A percentile compares a stretch with the other conserved stretches of the same genome.
These are phyloP conservation scores for Aspergillus carlsbadensis DNA, from an alignment of 495 filamentous ascomycete genomes.

Conservation along the genomic window DNA sequence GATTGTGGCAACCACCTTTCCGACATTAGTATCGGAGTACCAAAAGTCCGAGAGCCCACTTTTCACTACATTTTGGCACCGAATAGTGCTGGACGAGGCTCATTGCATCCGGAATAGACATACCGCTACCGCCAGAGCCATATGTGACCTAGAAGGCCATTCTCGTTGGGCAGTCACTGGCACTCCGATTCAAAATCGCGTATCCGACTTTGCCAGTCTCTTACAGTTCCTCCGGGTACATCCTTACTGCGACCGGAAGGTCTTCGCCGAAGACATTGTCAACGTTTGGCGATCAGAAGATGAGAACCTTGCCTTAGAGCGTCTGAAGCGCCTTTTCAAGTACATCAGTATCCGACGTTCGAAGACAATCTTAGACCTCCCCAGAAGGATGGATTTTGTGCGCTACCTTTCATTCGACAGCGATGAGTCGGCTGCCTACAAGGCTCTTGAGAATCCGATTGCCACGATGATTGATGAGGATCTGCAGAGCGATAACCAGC, in stretches of 20 bases:
- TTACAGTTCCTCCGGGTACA: not conserved
- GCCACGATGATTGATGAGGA: not conserved
- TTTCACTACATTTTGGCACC: not conserved
- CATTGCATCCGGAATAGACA: not conserved
- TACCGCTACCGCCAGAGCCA: not conserved
- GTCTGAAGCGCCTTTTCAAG: not conserved
- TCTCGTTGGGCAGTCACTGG: not conserved
- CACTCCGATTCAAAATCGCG: not conserved
- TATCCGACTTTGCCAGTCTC: not conserved
- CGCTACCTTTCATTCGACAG: not conserved
- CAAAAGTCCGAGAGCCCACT: not conserved
- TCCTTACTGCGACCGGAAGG: not conserved
- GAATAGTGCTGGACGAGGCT: slow-evolving; percentile 1
- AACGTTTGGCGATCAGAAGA: not conserved
- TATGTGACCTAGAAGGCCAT: not conserved
- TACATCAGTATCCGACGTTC: not conserved
- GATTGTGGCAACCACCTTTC: not conserved
- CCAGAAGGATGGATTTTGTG: not conserved
- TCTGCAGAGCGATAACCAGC: not conserved
- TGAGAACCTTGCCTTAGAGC: not conserved
- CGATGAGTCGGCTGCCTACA: not conserved
- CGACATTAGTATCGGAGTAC: not conserved
- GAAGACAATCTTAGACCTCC: not conserved
- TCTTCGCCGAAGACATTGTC: not conserved
- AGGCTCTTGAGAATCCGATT: not conserved